phyloP scores from a whole-genome alignment of 2,329 filamentous ascomycete genomes.

The Fusarium tanahbumbuense region DNA sequence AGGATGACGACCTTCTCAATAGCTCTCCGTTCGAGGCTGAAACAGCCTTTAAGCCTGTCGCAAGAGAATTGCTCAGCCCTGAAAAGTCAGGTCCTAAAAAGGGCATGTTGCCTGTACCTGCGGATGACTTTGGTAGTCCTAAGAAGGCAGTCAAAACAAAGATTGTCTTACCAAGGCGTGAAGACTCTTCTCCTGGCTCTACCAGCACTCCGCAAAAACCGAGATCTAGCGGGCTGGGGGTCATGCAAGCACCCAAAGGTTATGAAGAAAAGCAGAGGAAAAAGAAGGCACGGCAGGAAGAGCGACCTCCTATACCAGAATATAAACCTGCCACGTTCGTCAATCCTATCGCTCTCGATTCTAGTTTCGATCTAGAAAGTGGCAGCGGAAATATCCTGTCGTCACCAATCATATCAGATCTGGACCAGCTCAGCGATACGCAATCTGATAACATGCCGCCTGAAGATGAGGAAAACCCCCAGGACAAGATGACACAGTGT shows the following conservation, averaged over 20 bases:
- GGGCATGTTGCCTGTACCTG: conserved; percentile 8
- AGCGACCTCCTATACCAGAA: background rate
- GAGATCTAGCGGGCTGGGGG: background rate
- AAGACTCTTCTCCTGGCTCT: conserved; percentile 21
- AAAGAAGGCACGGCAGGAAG: background rate
- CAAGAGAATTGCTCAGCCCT: conserved; percentile 31
- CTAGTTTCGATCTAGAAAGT: background rate
- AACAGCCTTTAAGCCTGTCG: conserved; percentile 17
- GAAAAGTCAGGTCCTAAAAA: conserved; percentile 1
- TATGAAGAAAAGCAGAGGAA: background rate
- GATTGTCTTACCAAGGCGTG: conserved; percentile 8
- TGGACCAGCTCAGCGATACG: conserved; percentile 24
- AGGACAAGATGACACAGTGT: conserved; percentile 58
- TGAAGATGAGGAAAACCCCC: conserved; percentile 4
- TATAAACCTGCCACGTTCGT: conserved; percentile 21
- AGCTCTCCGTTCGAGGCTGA: conserved; percentile 20
- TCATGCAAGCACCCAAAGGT: background rate
- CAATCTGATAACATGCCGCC: conserved; percentile 11
- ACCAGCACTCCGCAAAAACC: conserved; percentile 23
- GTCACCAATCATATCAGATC: conserved; percentile 30
- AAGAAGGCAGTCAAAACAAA: conserved; percentile 13
- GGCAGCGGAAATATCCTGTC: conserved; percentile 1
- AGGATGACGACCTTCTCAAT: background rate
- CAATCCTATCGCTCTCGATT: conserved; percentile 23
- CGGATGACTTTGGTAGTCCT: conserved; percentile 27